These are phyloP conservation scores for Melanogaster broomeanus DNA, from an alignment of 768 basidiomycete genomes.

Conservation along the genomic window DNA sequence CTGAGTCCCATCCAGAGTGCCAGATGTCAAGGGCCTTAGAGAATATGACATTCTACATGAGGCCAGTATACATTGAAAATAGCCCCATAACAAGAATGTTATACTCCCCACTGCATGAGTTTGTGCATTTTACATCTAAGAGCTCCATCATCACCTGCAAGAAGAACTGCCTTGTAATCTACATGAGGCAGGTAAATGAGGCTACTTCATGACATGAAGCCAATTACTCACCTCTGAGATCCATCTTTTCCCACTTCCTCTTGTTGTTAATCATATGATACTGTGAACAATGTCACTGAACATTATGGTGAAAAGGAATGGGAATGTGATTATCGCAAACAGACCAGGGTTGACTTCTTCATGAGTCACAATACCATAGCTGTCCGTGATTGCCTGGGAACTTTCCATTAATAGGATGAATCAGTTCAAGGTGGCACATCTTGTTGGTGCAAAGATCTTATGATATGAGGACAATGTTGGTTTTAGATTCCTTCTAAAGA, in stretches of 20 bases:
- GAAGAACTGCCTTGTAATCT: constrained; percentile 90
- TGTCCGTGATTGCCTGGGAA: constrained; percentile 98
- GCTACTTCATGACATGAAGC: background rate
- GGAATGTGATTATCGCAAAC: constrained; percentile 91
- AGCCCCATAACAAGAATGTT: constrained; percentile 98
- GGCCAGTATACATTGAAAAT: constrained; percentile 94
- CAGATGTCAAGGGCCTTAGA: constrained; percentile 89
- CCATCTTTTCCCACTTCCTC: constrained; percentile 68
- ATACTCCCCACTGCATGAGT: constrained; percentile 80
- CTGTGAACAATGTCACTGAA: constrained; percentile 99
- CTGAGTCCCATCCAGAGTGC: constrained; percentile 86
- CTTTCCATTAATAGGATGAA: constrained; percentile 96
- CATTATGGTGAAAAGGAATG: constrained; percentile 99
- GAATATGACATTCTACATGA: constrained; percentile 99
- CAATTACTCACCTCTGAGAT: constrained; percentile 62
- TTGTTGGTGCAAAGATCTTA: constrained; percentile 88
- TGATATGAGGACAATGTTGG: constrained; percentile 87
- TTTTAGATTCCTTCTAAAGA: constrained; percentile 83
- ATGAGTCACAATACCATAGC: constrained; percentile 92
- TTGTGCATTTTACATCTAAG: constrained; percentile 12
- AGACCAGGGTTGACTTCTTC: constrained; percentile 97
- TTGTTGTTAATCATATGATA: constrained; percentile 86
- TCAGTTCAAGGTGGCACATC: constrained; percentile 92
- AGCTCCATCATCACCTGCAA: constrained; percentile 57
- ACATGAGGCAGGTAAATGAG: constrained; percentile 14